Base-by-base conservation (phyloP, 306 rosid species). In the Dicorynia guianensis region DNA sequence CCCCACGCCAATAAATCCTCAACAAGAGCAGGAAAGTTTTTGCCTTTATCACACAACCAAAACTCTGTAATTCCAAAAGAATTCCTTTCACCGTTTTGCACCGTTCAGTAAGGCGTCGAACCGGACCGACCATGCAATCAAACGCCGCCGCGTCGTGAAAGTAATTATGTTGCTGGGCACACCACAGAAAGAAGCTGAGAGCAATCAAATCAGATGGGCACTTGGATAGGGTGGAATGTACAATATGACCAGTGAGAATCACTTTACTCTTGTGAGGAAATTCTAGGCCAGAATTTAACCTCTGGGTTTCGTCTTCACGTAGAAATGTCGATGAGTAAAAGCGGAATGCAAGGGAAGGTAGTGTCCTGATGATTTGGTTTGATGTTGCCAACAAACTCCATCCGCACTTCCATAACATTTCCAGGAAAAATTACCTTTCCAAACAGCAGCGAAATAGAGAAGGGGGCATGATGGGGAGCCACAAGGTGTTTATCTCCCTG, bases 161-260 rank as follows among this genome's bases (percentile, higher is more conserved):
- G 62, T 68, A 86, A 63, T 67, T 67, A 12, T 58, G 89, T 14
- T 80, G 86, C 49, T 79, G 78, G 2, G 87, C 85, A 36, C 87
- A 84, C 85, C 89, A 76, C 35, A 90, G 15, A 68, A 90, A 90
- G 58, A 79, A 61, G 12, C 88, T 83, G 13, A 90, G 81, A 13
- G 93, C 75, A 19, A 86, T 71, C 72, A 90, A 83, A 78, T 90
- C 93, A 44, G 88, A 88, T 1, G 87, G 71, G 19, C 89, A 87
- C 40, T 35, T 81, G 13, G 80, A 76, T 38, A 90, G 13, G 8
- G 87, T 82, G 33, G 79, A 76, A 67, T 57, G 49, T 35, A 84
- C 83, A 17, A 18, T 73, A 17, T 77, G 79, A 59, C 76, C 73
- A 54, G 70, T 65, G 71, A 82, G 70, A 82, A 69, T 34, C 43